Base-by-base conservation (phyloP, 2,329 filamentous ascomycete genomes). In the Xylaria hypoxylon region DNA sequence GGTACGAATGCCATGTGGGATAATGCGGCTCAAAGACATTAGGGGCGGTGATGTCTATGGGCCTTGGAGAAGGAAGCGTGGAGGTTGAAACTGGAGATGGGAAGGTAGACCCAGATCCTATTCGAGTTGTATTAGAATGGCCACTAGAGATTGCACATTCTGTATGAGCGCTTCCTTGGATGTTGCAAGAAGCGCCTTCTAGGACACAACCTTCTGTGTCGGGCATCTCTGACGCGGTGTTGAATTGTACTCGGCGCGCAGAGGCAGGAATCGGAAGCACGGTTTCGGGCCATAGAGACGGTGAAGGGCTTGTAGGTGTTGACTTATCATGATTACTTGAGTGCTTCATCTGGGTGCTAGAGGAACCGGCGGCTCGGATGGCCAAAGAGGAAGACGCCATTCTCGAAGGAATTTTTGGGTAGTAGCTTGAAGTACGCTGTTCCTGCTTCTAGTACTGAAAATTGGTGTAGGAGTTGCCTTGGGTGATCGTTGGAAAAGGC, bases 201-300 rank as follows among this genome's bases (percentile, higher is more conserved):
- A 11, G 17, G 28, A 31, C 33, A 35, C 2, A 17, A n/a, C 15
- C 11, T 63, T n/a, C 55, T 44, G 31, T 8, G 22, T 19, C 31
- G 47, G 44, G 26, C 28, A 55, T 55, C 10, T 35, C 63, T 5
- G 50, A 26, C 6, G 45, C 6, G 19, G 19, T 40, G 19, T 44
- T 52, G 55, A 53, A 52, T 15, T 52, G 48, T 17, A 58, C 59
- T 33, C 45, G 48, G 19, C 56, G 56, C 28, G 38, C 4, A 13
- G 50, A 2, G 19, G 19, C n/a, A 22, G 60, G 52, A 26, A 58
- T 28, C 2, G 52, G 51, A 13, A 10, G 40, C n/a, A 59, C 15
- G 38, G 59, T 44, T 19, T 69, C 67, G 19, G 69, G 69, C 67
- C 67, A 71, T 24, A 68, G 47, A 13, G 69, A 69, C 6, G 67